Conservation (phyloP, 441 rosid genomes). For the Metrosideros polymorpha region DNA sequence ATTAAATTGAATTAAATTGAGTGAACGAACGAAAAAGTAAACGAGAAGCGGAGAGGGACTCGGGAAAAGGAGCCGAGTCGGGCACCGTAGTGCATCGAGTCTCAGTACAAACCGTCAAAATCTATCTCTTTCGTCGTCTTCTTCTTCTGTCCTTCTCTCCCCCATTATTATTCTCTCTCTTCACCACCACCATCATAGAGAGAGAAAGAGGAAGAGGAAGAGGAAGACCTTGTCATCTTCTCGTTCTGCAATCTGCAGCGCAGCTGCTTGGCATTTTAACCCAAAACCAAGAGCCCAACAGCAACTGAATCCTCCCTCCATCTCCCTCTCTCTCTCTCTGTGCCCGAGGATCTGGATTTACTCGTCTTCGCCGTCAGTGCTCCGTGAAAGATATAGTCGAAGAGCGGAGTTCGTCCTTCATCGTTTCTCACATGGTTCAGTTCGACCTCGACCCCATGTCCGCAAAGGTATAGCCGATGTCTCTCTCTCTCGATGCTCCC, state of each 20-base stretch:
- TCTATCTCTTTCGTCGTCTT: constrained; percentile 19
- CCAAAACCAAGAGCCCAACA: not conserved
- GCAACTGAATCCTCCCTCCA: not conserved
- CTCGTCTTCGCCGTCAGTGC: no score
- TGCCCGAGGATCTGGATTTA: not conserved
- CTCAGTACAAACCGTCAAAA: constrained; percentile 12
- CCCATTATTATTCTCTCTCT: not conserved
- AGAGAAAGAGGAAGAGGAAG: not conserved
- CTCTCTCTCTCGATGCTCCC: not conserved
- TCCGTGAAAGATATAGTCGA: no score
- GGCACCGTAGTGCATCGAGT: not conserved
- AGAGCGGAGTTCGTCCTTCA: no score
- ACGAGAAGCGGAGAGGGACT: not conserved
- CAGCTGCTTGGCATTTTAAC: not conserved
- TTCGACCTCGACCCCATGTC: no score
- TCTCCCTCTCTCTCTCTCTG: not conserved
- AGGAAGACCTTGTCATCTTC: constrained; percentile 20
- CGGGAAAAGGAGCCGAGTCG: not conserved
- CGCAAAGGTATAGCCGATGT: no score
- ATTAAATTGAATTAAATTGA: not conserved
- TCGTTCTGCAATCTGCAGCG: no score
- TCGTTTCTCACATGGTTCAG: no score
- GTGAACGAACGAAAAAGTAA: not conserved
- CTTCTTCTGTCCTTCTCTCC: not conserved
- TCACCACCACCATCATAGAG: constrained; percentile 1